Base-by-base conservation (phyloP, 257 asterid species). In the Salvia hispanica region DNA sequence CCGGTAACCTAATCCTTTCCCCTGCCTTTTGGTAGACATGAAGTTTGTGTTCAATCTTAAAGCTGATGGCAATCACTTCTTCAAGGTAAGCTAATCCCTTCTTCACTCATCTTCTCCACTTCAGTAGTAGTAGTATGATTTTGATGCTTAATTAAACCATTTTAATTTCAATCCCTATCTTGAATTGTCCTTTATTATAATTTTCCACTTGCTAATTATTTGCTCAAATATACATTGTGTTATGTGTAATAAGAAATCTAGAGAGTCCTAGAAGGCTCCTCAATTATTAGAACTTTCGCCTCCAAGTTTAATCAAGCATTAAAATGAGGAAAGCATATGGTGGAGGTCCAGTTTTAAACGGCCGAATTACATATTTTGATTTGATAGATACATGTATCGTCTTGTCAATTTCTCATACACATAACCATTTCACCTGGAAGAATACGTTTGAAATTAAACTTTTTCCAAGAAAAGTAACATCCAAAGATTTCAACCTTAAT, bases 21-120 rank as follows among this genome's bases (percentile, higher is more conserved):
- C 34, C 43, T 62, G 58, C 36, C 28, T 64, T 56, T 47, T 5
- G 65, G 73, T 55, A 75, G 79, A 58, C 28, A 63, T 11, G 57
- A 62, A 47, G 42, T 54, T 48, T 36, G 2, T 45, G 8, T 62
- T 25, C 59, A 44, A 28, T 52, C 54, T 60, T 54, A 44, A 68
- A 45, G 79, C 62, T 54, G 62, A 47, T 58, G 8, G 50, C 15
- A 34, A 34, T 5, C 6, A 2, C 39, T 11, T 10, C 62, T 46
- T 55, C 51, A 33, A 69, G 79, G 79, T 75, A 55, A 53, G 42
- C 14, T 15, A 7, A 14, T 53, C 21, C 9, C 45, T 39, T 39
- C 10, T 39, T 39, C 44, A 39, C 44, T 10, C 11, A 8, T 40
- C 45, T 40, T 7, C 31, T 25, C 31, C 31, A 2, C 2, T 25